Evolutionary conservation across 208 protist genomes (phyloP).

Genomic region (Crithidia thermophila): DNA sequence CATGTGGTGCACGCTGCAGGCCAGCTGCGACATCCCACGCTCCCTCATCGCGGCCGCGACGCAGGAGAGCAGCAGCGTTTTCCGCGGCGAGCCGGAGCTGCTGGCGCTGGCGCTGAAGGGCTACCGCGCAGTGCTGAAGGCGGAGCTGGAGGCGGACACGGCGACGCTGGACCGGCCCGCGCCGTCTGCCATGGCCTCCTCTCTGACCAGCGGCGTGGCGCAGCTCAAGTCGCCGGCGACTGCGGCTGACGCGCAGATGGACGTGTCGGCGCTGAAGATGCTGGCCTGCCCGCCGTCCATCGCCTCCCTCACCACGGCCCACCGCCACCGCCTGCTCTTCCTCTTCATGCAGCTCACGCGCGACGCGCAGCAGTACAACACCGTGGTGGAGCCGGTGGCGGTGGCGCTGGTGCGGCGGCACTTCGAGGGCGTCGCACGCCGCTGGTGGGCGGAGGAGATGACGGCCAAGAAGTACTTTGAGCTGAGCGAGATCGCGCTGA

Average conservation of each 20-base stretch:
- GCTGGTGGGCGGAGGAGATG: conserved; percentile 36
- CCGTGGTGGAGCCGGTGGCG: conserved; percentile 50
- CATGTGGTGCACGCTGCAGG: conserved; percentile 39
- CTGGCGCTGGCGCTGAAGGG: conserved; percentile 33
- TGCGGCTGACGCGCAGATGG: neutral
- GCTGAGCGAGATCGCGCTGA: conserved; percentile 38
- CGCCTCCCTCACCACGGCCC: conserved; percentile 7
- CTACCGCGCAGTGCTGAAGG: conserved; percentile 44
- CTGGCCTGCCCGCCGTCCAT: conserved; percentile 24
- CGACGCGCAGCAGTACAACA: conserved; percentile 52
- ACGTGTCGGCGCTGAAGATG: conserved; percentile 3
- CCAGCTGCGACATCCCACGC: conserved; percentile 13
- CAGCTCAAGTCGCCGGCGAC: conserved; percentile 5
- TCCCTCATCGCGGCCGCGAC: conserved; percentile 15
- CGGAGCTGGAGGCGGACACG: conserved; percentile 42
- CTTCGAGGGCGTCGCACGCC: conserved; percentile 33
- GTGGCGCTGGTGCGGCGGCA: conserved; percentile 33
- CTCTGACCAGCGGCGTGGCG: neutral
- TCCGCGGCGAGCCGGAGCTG: conserved; percentile 15
- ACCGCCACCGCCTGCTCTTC: conserved; percentile 29
- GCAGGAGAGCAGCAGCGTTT: conserved; percentile 20
- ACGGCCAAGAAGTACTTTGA: conserved; percentile 38
- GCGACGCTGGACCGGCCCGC: conserved; percentile 20
- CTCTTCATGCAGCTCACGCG: conserved; percentile 53
- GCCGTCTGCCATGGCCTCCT: neutral